A percentile compares a stretch with the other conserved stretches of the same genome.
Evolutionary conservation across 768 basidiomycete genomes (phyloP).

Genomic region (Pholiota conissans): DNA sequence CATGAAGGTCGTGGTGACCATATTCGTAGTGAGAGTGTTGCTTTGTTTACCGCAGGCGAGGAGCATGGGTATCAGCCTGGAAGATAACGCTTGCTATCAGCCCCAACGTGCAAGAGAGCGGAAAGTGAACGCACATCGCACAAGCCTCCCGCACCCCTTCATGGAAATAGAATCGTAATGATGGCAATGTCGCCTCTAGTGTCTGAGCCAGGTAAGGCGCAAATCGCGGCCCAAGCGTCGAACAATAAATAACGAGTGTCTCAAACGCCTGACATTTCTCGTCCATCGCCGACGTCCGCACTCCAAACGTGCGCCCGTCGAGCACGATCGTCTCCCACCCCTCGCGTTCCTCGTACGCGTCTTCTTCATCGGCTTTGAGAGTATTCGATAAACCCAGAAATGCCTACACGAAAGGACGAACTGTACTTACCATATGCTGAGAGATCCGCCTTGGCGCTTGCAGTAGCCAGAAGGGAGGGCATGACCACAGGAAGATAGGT

Average conservation of each 20-base stretch:
- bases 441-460: conserved; percentile 79
- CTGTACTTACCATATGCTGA: conserved; percentile 60
- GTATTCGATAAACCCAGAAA: neutral
- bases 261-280: conserved; percentile 89
- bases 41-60: conserved; percentile 67
- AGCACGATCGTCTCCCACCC: conserved; percentile 80
- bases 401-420: too few relatives aligned
- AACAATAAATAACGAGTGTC: conserved; percentile 80
- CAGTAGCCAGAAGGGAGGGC: conserved; percentile 73
- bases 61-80: conserved; percentile 71
- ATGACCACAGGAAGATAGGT: conserved; percentile 86
- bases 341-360: conserved; percentile 56
- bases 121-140: conserved; percentile 59
- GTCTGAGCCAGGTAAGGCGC: conserved; percentile 72
- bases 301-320: conserved; percentile 76
- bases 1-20: conserved; percentile 67
- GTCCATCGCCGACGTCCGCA: conserved; percentile 78
- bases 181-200: conserved; percentile 71
- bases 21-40: conserved; percentile 62
- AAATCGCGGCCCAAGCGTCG: conserved; percentile 63
- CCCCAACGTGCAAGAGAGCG: neutral
- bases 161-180: conserved; percentile 76
- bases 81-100: neutral
- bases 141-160: conserved; percentile 82
- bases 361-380: conserved; percentile 45